Conservation (phyloP, 1,284 basidiomycete genomes). For the Trametes sp. region DNA sequence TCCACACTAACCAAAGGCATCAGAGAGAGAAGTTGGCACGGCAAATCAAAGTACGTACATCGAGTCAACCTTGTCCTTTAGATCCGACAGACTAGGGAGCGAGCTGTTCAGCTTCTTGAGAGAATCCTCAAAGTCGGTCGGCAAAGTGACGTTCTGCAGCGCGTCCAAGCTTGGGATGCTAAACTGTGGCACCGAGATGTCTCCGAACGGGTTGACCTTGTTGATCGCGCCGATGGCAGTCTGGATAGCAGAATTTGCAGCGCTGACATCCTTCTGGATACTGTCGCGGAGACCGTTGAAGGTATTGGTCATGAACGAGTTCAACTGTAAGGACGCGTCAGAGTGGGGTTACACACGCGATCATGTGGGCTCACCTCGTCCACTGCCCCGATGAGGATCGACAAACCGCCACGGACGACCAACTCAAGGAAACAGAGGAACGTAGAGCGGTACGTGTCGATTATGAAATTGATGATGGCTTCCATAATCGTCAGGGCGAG, state of each 20-base stretch:
- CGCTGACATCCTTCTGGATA: slow-evolving; percentile 76
- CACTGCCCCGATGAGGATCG: slow-evolving; percentile 83
- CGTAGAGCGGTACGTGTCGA: slow-evolving; percentile 91
- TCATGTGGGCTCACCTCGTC: slow-evolving; percentile 81
- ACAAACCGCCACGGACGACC: slow-evolving; percentile 82
- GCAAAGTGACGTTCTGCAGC: slow-evolving; percentile 84
- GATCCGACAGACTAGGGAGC: slow-evolving; percentile 80
- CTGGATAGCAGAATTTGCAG: slow-evolving; percentile 76
- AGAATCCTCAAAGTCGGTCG: slow-evolving; percentile 78
- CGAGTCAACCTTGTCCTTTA: slow-evolving; percentile 76
- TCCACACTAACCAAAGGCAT: slow-evolving; percentile 64
- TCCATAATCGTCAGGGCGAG: slow-evolving; percentile 85
- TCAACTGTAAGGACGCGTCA: slow-evolving; percentile 61
- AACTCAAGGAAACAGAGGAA: slow-evolving; percentile 94
- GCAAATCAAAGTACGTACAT: slow-evolving; percentile 58
- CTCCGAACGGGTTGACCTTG: slow-evolving; percentile 60
- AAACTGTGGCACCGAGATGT: slow-evolving; percentile 75
- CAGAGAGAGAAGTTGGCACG: slow-evolving; percentile 19
- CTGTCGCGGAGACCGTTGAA: slow-evolving; percentile 65
- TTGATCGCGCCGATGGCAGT: slow-evolving; percentile 73
- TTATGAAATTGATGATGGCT: slow-evolving; percentile 88
- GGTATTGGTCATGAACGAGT: slow-evolving; percentile 67
- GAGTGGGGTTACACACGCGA: background rate
- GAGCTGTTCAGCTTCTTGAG: slow-evolving; percentile 81
- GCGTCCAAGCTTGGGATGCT: slow-evolving; percentile 73